Percentiles rank a stretch among this genome's conserved stretches.
These are phyloP conservation scores for Ramaria rubella DNA, from an alignment of 768 basidiomycete species.

Conservation along the genomic window DNA sequence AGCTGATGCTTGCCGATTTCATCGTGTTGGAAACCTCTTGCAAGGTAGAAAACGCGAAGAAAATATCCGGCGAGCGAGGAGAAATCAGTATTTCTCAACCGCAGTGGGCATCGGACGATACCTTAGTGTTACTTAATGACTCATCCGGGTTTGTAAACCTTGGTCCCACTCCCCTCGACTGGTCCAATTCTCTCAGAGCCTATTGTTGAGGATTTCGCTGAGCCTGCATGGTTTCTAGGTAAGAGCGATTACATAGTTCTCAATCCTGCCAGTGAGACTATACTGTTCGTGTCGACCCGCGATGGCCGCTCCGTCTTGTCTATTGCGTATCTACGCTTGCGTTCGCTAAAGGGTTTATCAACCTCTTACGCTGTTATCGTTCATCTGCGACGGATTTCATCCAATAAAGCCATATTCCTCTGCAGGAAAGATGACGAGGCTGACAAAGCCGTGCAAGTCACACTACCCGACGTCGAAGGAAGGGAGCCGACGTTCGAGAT, in stretches of 20 bases:
- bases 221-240: constrained; percentile 51
- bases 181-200: constrained; percentile 37
- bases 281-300: constrained; percentile 34
- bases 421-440: constrained; percentile 37
- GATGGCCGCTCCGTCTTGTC: constrained; percentile 38
- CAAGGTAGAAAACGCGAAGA: constrained; percentile 30
- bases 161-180: constrained; percentile 43
- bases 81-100: constrained; percentile 55
- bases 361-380: constrained; percentile 20
- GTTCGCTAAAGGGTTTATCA: constrained; percentile 1
- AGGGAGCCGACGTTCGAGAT: background rate
- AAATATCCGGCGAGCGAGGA: constrained; percentile 45
- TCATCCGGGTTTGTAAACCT: constrained; percentile 63
- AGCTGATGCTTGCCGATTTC: constrained; percentile 50
- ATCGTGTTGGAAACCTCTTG: constrained; percentile 18
- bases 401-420: constrained; percentile 34
- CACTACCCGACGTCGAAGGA: background rate
- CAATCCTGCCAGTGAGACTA: constrained; percentile 19
- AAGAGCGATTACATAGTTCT: constrained; percentile 38
- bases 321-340: constrained; percentile 29
- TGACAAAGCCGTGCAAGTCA: constrained; percentile 26
- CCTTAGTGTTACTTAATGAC: constrained; percentile 33
- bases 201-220: constrained; percentile 46
- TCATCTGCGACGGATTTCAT: constrained; percentile 30
- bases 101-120: constrained; percentile 44